Conservation (phyloP, 768 basidiomycete genomes). For the Suillus decipiens region DNA sequence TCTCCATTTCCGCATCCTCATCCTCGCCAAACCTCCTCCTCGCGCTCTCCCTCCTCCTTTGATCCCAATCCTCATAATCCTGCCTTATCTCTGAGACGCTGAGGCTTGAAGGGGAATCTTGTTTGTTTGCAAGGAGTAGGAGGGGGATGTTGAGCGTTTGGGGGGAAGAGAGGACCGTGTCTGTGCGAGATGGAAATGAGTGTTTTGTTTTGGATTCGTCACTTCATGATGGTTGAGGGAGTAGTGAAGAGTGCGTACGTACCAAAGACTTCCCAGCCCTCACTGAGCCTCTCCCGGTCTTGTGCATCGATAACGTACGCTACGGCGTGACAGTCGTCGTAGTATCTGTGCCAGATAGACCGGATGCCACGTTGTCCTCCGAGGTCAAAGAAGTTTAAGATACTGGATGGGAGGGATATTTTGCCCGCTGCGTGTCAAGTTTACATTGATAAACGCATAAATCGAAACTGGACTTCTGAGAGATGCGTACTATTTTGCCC, state of each 20-base stretch:
- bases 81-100: slow-evolving; percentile 90
- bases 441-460: neutral
- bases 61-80: slow-evolving; percentile 86
- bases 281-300: slow-evolving; percentile 84
- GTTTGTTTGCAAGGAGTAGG: slow-evolving; percentile 94
- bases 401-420: slow-evolving; percentile 89
- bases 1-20: slow-evolving; percentile 45
- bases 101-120: slow-evolving; percentile 78
- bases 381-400: slow-evolving; percentile 86
- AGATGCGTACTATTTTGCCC: slow-evolving; percentile 88
- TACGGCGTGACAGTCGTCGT: slow-evolving; percentile 96
- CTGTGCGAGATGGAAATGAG: slow-evolving; percentile 37
- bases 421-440: slow-evolving; percentile 68
- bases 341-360: slow-evolving; percentile 93
- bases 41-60: slow-evolving; percentile 69
- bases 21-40: slow-evolving; percentile 53
- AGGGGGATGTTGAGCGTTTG: slow-evolving; percentile 90
- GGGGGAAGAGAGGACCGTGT: slow-evolving; percentile 84
- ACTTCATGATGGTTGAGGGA: slow-evolving; percentile 7
- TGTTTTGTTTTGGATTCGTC: slow-evolving; percentile 13
- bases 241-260: slow-evolving; percentile 29
- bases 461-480: neutral
- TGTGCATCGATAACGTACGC: slow-evolving; percentile 94
- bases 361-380: slow-evolving; percentile 94
- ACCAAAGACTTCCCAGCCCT: slow-evolving; percentile 99